Evolutionary conservation across 345 rosid genomes (phyloP).

Genomic region (Litchi chinensis): DNA sequence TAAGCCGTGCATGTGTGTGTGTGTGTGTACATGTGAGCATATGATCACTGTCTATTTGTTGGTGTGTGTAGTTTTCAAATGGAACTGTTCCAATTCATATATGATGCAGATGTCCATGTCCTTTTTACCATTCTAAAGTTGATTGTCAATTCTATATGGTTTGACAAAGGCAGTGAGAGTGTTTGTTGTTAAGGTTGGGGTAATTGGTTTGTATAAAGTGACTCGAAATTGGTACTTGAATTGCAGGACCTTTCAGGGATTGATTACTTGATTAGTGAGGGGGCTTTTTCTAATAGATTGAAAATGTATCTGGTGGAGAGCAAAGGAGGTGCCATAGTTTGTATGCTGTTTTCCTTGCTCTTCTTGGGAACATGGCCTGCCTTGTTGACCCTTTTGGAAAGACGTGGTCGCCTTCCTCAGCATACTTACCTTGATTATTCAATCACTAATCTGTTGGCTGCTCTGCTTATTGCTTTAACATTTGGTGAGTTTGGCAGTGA

Average conservation of each 20-base stretch:
- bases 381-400: slow-evolving; percentile 67
- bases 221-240: not conserved
- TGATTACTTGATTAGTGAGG: slow-evolving; percentile 26
- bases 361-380: slow-evolving; percentile 95
- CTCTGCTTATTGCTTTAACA: slow-evolving; percentile 65
- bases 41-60: too few species aligned
- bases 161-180: not conserved
- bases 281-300: slow-evolving; percentile 16
- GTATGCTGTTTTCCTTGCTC: slow-evolving; percentile 65
- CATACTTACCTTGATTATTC: slow-evolving; percentile 90
- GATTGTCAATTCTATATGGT: not conserved
- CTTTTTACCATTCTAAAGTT: too few species aligned
- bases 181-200: not conserved
- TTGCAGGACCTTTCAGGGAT: slow-evolving; percentile 32
- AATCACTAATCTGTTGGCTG: slow-evolving; percentile 70
- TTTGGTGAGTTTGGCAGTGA: slow-evolving; percentile 60
- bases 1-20: too few species aligned
- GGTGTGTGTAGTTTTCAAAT: too few species aligned
- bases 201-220: not conserved
- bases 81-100: too few species aligned
- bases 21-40: too few species aligned
- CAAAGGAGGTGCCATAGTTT: slow-evolving; percentile 80
- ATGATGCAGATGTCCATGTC: too few species aligned
- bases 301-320: slow-evolving; percentile 77
- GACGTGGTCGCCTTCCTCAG: slow-evolving; percentile 88